Conservation (phyloP, 2,329 filamentous ascomycete species). For the Ceratocystiopsis minuta region DNA sequence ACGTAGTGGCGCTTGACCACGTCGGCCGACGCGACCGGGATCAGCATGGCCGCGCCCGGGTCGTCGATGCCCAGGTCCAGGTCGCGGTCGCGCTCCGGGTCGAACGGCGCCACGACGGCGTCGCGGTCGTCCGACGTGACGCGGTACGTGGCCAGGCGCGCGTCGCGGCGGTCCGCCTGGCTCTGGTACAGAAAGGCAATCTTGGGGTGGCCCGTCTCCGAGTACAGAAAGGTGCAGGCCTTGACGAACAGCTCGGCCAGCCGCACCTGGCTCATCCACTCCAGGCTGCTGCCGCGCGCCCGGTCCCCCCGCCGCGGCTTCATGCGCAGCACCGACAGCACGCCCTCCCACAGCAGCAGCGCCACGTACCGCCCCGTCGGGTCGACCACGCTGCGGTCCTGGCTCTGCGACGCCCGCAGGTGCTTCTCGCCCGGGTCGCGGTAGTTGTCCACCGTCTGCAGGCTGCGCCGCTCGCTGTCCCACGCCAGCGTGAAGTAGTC, state of each 20-base stretch:
- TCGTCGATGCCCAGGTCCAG: constrained; percentile 35
- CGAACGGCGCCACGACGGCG: constrained; percentile 33
- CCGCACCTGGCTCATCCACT: constrained; percentile 35
- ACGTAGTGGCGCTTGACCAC: constrained; percentile 43
- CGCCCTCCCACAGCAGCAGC: constrained; percentile 42
- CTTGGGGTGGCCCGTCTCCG: constrained; percentile 37
- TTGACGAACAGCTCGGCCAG: constrained; percentile 43
- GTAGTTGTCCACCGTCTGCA: constrained; percentile 34
- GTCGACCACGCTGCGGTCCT: constrained; percentile 70
- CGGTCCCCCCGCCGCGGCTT: constrained; percentile 24
- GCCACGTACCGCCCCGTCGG: constrained; percentile 48
- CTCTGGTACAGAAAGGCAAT: constrained; percentile 41
- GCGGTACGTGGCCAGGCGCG: constrained; percentile 39
- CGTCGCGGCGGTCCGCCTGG: constrained; percentile 31
- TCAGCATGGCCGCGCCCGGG: constrained; percentile 39
- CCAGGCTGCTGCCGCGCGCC: constrained; percentile 20
- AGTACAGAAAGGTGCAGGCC: constrained; percentile 37
- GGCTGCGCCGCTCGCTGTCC: constrained; percentile 38
- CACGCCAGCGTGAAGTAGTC: constrained; percentile 84
- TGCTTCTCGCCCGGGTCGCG: constrained; percentile 38
- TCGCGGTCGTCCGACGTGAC: constrained; percentile 41
- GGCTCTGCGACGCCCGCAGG: constrained; percentile 63
- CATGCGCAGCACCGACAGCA: constrained; percentile 36
- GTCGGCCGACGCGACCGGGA: constrained; percentile 38
- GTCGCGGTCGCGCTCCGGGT: constrained; percentile 35